Percentiles rank a stretch among this genome's conserved stretches.
Conservation (phyloP, 176 grass and related monocot species). For the Carex pumila region DNA sequence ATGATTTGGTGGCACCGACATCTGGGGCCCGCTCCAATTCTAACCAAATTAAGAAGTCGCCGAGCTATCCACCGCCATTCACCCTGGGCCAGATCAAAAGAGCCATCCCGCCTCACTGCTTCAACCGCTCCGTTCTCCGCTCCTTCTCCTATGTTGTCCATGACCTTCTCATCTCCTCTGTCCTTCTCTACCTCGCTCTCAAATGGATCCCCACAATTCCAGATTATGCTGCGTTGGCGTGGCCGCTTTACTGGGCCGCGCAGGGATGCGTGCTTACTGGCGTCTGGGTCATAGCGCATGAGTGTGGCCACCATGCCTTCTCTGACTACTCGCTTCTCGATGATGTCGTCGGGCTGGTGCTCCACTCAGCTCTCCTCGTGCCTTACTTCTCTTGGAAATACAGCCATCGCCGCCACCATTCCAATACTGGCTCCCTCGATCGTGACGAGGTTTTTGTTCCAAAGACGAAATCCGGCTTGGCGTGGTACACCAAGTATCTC, state of each 20-base stretch:
- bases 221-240: conserved; percentile 11
- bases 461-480: conserved; percentile 43
- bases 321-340: conserved; percentile 74
- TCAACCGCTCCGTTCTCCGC: conserved; percentile 61
- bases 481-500: conserved; percentile 55
- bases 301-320: conserved; percentile 95
- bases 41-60: conserved; percentile 36
- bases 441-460: conserved; percentile 96
- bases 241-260: conserved; percentile 64
- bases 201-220: conserved; percentile 49
- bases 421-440: conserved; percentile 78
- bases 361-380: conserved; percentile 85
- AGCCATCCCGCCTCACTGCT: conserved; percentile 91
- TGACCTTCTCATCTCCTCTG: conserved; percentile 43
- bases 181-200: conserved; percentile 56
- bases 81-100: conserved; percentile 88
- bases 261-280: conserved; percentile 88
- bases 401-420: conserved; percentile 95
- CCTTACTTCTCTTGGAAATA: conserved; percentile 99
- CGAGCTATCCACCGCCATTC: conserved; percentile 68
- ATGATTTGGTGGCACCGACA: background rate
- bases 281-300: conserved; percentile 93
- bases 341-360: conserved; percentile 72
- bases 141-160: conserved; percentile 84
- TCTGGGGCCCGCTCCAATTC: background rate